Evolutionary conservation across 2,329 filamentous ascomycete genomes (phyloP).

Genomic region (Pestalotiopsis sp.): DNA sequence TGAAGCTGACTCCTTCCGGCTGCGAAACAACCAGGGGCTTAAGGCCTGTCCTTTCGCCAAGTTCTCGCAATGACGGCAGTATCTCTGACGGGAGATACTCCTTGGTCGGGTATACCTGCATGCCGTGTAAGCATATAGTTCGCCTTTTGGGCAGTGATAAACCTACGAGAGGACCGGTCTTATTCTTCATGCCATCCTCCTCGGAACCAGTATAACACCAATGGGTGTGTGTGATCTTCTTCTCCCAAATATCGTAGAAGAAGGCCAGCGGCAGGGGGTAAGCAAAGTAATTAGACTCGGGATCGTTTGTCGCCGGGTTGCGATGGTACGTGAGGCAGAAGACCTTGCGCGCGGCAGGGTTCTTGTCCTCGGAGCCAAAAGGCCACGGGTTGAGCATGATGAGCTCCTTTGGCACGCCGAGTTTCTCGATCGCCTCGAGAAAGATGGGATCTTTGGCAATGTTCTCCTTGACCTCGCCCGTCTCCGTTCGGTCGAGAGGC

Average conservation of each 20-base stretch:
- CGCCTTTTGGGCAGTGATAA: background rate
- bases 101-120: slow-evolving; percentile 10
- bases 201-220: background rate
- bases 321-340: background rate
- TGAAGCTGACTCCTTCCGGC: slow-evolving; percentile 40
- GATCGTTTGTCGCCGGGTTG: background rate
- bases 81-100: slow-evolving; percentile 57
- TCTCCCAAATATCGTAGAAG: background rate
- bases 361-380: background rate
- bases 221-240: background rate
- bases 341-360: background rate
- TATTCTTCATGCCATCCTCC: background rate
- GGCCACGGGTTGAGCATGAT: background rate
- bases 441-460: background rate
- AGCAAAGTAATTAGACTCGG: background rate
- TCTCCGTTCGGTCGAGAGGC: background rate
- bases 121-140: background rate
- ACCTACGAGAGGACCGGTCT: background rate
- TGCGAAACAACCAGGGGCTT: slow-evolving; percentile 77
- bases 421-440: background rate
- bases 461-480: background rate
- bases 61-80: slow-evolving; percentile 30
- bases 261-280: background rate
- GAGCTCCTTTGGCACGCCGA: background rate
- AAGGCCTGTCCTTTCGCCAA: slow-evolving; percentile 45